phyloP scores from a whole-genome alignment of 2,329 filamentous ascomycete genomes.

The Penicillium sp. region DNA sequence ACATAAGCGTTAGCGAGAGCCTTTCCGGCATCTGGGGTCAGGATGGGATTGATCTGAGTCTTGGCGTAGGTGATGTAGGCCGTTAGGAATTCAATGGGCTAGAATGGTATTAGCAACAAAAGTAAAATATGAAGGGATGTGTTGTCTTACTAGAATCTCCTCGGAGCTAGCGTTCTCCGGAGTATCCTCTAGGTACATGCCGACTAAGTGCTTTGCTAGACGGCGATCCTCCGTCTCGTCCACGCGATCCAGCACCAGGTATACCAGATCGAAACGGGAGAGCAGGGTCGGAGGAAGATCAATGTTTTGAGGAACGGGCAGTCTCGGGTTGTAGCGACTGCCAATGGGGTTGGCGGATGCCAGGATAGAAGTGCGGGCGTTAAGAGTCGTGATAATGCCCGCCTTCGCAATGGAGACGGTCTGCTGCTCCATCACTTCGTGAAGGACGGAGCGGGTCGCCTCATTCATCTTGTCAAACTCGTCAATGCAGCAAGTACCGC shows the following conservation, averaged over 20 bases:
- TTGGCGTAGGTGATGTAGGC: slow-evolving; percentile 97
- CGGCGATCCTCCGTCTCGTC: slow-evolving; percentile 87
- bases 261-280: slow-evolving; percentile 94
- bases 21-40: slow-evolving; percentile 75
- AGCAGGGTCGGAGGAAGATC: slow-evolving; percentile 92
- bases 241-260: slow-evolving; percentile 89
- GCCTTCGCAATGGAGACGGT: slow-evolving; percentile 76
- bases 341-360: slow-evolving; percentile 98
- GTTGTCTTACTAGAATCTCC: slow-evolving; percentile 72
- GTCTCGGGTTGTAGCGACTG: slow-evolving; percentile 92
- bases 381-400: slow-evolving; percentile 81
- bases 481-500: slow-evolving; percentile 74
- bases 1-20: slow-evolving; percentile 87
- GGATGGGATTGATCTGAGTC: slow-evolving; percentile 75
- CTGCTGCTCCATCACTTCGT: slow-evolving; percentile 81
- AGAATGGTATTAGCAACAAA: slow-evolving; percentile 18
- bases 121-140: background rate
- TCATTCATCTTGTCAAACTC: slow-evolving; percentile 82
- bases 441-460: slow-evolving; percentile 68
- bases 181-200: slow-evolving; percentile 94
- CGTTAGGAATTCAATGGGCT: slow-evolving; percentile 94
- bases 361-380: slow-evolving; percentile 91
- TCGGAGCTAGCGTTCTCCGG: slow-evolving; percentile 75
- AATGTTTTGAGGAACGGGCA: slow-evolving; percentile 96
- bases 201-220: slow-evolving; percentile 85